Evolutionary conservation across 2,329 filamentous ascomycete species (phyloP), one percentile per base, ranked within the genome.

Genomic region (Teratosphaeria viscida): DNA sequence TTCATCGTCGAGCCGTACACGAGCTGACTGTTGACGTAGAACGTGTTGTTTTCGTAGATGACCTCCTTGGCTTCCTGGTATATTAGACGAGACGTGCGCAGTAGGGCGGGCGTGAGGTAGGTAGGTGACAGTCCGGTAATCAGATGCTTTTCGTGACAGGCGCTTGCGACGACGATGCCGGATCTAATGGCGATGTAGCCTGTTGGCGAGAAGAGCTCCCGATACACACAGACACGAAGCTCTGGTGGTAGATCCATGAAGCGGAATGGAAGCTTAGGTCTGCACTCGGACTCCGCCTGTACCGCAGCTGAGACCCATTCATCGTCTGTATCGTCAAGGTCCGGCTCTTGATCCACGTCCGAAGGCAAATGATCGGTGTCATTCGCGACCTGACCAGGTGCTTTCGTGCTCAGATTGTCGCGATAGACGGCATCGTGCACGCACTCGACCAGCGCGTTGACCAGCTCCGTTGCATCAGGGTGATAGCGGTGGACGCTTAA

Each of bases 21-120:
- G 23, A 76, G 68, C 4, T 66, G 66, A 32, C 26, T 35, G 26
- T 54, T 54, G 52, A 54, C n/a, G 52, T 35, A 54, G 60, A 75
- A 73, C 5, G 52, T 59, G 57, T 76, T 76, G 10, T 67, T 65
- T 26, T 67, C 64, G 61, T 75, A 76, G 12, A 77, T 65, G 8
- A 75, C 62, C 1, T 64, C 63, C 16, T 68, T 70, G 5, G 74
- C 68, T 65, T 77, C 74, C 39, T 63, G 59, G 61, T 73, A 66
- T 57, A 76, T 70, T 16, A 70, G 65, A 53, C 69, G 66, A 55
- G 68, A 72, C 27, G 70, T 67, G 34, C 68, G 65, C 6, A 77
- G 68, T 8, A 76, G 66, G 6, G 10, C 55, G 29, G 55, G 55
- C 58, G 27, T 19, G 11, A 52, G 23, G 35, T 26, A n/a, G 37